These are phyloP conservation scores for Clavulina sp. DNA, from an alignment of 768 basidiomycete genomes.

Conservation along the genomic window DNA sequence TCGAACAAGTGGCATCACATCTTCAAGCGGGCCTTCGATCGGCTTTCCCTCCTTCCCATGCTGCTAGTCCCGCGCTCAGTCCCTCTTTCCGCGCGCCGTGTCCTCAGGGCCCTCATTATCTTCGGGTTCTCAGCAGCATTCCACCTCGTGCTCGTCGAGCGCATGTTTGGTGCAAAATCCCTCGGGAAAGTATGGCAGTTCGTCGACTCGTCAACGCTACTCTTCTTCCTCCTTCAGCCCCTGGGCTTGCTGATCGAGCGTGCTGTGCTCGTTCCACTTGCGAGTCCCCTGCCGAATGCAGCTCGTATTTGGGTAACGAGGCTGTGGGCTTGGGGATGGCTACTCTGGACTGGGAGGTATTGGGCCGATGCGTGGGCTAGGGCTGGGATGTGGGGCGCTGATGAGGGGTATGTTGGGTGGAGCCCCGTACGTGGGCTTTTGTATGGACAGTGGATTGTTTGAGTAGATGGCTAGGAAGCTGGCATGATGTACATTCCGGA, in stretches of 20 bases:
- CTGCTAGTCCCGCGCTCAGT: background rate
- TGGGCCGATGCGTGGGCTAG: conserved; percentile 10
- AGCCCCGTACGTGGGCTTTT: conserved; percentile 6
- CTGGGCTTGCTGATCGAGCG: conserved; percentile 6
- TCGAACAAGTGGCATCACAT: conserved; percentile 10
- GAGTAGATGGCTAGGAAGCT: too few species aligned
- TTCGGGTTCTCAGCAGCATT: conserved; percentile 4
- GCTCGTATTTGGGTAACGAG: too few species aligned
- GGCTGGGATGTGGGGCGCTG: conserved; percentile 3
- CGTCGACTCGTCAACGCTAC: conserved; percentile 6
- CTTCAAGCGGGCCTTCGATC: conserved; percentile 8
- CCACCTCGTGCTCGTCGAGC: conserved; percentile 6
- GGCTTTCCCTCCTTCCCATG: background rate
- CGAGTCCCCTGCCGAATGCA: background rate
- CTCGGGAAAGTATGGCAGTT: too few species aligned
- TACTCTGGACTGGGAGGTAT: conserved; percentile 6
- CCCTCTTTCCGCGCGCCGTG: background rate
- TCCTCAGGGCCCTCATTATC: background rate
- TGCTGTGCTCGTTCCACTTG: conserved; percentile 4
- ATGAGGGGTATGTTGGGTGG: conserved; percentile 6
- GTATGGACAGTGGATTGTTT: conserved; percentile 8
- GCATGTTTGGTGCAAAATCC: background rate
- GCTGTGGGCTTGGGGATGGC: conserved; percentile 5
- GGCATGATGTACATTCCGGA: too few species aligned
- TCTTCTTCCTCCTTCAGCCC: conserved; percentile 10